phyloP scores from a whole-genome alignment of 257 asterid genomes.

The Nicotiana sylvestris region DNA sequence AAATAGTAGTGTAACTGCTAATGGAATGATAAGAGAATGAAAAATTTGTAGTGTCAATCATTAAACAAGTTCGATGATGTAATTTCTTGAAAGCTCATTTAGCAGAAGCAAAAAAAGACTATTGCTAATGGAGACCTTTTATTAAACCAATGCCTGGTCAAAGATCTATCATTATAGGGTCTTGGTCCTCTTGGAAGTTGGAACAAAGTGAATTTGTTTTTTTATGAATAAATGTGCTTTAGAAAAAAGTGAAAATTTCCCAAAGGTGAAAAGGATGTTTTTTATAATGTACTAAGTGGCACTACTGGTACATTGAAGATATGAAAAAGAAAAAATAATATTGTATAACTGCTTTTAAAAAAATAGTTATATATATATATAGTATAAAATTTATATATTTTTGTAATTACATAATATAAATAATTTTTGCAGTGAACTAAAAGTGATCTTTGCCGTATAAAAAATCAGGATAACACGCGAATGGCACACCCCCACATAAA shows the following conservation, averaged over 20 bases:
- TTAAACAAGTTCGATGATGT: not conserved
- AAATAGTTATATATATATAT: too few species aligned
- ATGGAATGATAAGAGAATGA: not conserved
- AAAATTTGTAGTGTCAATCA: not conserved
- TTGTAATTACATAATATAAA: too few species aligned
- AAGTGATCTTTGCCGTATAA: not conserved
- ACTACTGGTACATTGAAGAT: not conserved
- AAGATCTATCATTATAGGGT: conserved; percentile 10
- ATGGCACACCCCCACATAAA: not conserved
- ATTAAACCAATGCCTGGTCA: conserved; percentile 2
- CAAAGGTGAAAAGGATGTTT: conserved; percentile 18
- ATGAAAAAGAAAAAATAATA: too few species aligned
- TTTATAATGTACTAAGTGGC: not conserved
- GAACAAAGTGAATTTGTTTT: conserved; percentile 37
- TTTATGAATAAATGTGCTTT: conserved; percentile 26
- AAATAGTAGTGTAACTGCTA: not conserved
- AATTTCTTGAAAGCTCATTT: not conserved
- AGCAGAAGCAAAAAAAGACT: not conserved
- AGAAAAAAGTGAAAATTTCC: conserved; percentile 18
- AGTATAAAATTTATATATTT: too few species aligned
- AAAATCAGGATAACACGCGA: not conserved
- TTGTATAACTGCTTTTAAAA: too few species aligned
- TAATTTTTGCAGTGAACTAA: too few species aligned
- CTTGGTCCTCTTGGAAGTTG: conserved; percentile 18
- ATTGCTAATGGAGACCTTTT: not conserved